Base-by-base conservation (phyloP, 345 rosid genomes). In the Diplotaxis tenuifolia region DNA sequence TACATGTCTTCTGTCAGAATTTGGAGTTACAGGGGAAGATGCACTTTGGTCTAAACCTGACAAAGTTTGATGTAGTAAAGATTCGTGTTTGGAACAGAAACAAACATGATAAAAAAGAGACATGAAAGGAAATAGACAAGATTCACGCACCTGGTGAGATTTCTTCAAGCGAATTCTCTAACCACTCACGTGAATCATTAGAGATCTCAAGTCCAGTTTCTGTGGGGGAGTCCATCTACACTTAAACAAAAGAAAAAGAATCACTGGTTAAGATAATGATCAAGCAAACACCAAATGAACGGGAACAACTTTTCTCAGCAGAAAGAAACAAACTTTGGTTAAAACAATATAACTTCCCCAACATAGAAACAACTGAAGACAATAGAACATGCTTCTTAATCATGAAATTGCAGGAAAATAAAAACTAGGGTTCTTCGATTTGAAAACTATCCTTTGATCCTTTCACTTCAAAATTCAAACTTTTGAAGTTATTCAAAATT, bases 81-180 rank as follows among this genome's bases (percentile, higher is more conserved):
- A 32, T 6, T 12, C 21, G 3, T 21, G 32, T 11, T 65, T 18
- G 9, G 32, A 12, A 14, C 4, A 14, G 60, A 28, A 23, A 23
- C 2, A 50, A 28, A 64, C 45, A 1, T 15, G 60, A 60, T 20
- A 49, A 66, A 21, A 22, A 29, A 42, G 50, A 52, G 47, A 25
- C 12, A 72, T 36, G 53, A 34, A 72, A n/a, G n/a, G 54, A 9
- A 36, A 31, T 14, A 1, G 58, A 36, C 32, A 42, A 42, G 22
- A 60, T 8, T 77, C 16, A 10, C 0, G 5, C 71, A 92, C 98
- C 87, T 65, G 84, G 66, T 23, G 83, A 75, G 72, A 83, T 78
- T 58, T 84, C 85, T 19, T 75, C 77, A 60, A 83, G 84, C 79
- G 86, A 89, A 50, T 75, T 70, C 0, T 42, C 49, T 40, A 5